Evolutionary conservation across 1,139 yeast species (phyloP).

Genomic region (Suzukiozyma palmioleophila): DNA sequence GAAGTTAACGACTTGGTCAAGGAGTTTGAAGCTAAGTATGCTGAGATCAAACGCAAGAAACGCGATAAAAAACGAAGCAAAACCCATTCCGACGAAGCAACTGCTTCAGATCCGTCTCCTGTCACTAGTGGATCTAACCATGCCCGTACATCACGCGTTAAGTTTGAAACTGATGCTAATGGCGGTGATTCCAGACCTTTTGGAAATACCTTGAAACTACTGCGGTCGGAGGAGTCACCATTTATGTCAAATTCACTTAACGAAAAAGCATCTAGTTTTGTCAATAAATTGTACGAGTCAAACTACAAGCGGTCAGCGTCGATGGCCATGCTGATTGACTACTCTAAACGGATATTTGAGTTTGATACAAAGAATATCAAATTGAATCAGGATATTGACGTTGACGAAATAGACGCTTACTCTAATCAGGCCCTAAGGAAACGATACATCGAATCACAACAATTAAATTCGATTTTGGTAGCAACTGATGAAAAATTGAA

Average conservation of each 20-base stretch:
- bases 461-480: conserved; percentile 16
- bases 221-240: background rate
- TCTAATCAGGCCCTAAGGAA: conserved; percentile 18
- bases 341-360: conserved; percentile 18
- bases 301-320: conserved; percentile 4
- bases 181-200: too few species aligned
- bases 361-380: conserved; percentile 12
- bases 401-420: conserved; percentile 17
- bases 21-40: conserved; percentile 22
- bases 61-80: conserved; percentile 6
- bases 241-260: background rate
- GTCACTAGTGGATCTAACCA: conserved; percentile 8
- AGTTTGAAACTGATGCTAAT: background rate
- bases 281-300: conserved; percentile 12
- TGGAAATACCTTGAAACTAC: too few species aligned
- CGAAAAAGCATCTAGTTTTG: conserved; percentile 11
- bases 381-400: conserved; percentile 9
- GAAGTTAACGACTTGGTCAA: conserved; percentile 24
- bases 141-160: conserved; percentile 7
- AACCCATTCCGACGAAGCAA: too few species aligned
- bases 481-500: conserved; percentile 34
- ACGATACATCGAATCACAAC: conserved; percentile 40
- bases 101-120: background rate
- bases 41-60: conserved; percentile 15
- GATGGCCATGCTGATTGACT: conserved; percentile 14